These are phyloP conservation scores for Aspergillus spinulosporus DNA, from an alignment of 2,329 filamentous ascomycete genomes.

Conservation along the genomic window DNA sequence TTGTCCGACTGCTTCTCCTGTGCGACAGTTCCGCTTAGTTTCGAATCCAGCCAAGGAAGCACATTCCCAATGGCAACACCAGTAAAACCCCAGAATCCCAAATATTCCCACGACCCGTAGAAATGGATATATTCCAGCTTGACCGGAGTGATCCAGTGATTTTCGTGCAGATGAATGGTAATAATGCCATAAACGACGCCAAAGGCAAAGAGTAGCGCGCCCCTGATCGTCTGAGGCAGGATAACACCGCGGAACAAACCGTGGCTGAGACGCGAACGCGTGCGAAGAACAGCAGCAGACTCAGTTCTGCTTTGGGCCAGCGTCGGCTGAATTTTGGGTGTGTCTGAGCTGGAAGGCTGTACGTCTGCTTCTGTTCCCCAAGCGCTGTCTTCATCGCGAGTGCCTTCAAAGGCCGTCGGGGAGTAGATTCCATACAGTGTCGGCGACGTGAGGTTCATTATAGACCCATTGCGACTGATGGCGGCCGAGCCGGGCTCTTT, in stretches of 20 bases:
- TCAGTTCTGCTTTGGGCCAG: slow-evolving; percentile 27
- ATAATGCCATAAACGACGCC: slow-evolving; percentile 81
- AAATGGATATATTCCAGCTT: slow-evolving; percentile 59
- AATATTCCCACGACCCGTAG: slow-evolving; percentile 62
- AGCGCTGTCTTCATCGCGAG: slow-evolving; percentile 64
- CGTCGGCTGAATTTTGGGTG: slow-evolving; percentile 43
- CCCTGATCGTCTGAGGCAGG: slow-evolving; percentile 60
- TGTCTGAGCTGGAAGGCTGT: slow-evolving; percentile 61
- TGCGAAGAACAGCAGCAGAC: slow-evolving; percentile 33
- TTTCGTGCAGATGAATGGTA: slow-evolving; percentile 75
- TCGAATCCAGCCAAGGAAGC: slow-evolving; percentile 77
- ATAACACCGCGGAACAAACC: slow-evolving; percentile 44
- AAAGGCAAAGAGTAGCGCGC: slow-evolving; percentile 69
- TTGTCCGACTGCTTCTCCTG: slow-evolving; percentile 29
- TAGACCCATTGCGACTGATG: slow-evolving; percentile 70
- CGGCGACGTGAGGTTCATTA: slow-evolving; percentile 82
- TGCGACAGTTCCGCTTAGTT: slow-evolving; percentile 63
- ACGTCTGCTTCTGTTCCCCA: slow-evolving; percentile 78
- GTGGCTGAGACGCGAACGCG: slow-evolving; percentile 39
- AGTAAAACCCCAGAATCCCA: slow-evolving; percentile 77
- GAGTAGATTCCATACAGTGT: slow-evolving; percentile 92
- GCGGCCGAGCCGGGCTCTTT: slow-evolving; percentile 40
- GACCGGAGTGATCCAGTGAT: slow-evolving; percentile 62
- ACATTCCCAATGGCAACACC: slow-evolving; percentile 76
- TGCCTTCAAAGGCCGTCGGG: slow-evolving; percentile 59